Evolutionary conservation across 1,139 yeast species (phyloP).

Genomic region (Geotrichum fermentans): DNA sequence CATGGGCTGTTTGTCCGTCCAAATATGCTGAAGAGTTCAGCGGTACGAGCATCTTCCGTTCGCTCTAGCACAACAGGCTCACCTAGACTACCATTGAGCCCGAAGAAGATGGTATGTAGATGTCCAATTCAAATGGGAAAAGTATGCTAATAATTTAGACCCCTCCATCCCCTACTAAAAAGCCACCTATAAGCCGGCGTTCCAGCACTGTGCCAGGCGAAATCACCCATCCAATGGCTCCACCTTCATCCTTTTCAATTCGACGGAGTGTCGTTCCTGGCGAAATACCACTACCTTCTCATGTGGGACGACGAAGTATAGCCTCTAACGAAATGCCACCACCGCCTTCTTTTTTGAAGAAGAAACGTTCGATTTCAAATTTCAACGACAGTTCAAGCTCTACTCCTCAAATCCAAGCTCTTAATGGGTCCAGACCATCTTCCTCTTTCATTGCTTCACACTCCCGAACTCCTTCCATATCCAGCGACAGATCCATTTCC

Average conservation of each 20-base stretch:
- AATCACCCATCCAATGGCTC: background rate
- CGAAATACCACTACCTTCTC: no score
- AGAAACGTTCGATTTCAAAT: background rate
- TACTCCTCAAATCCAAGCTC: background rate
- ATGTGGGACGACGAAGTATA: background rate
- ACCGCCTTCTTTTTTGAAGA: background rate
- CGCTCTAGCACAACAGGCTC: background rate
- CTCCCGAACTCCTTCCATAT: background rate
- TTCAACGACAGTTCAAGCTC: background rate
- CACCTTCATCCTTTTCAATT: background rate
- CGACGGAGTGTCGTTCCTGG: slow-evolving; percentile 4
- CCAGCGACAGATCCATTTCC: slow-evolving; percentile 12
- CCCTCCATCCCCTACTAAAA: background rate
- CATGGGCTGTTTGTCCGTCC: slow-evolving; percentile 48
- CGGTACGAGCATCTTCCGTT: background rate
- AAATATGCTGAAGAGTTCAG: slow-evolving; percentile 6
- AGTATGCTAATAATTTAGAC: background rate
- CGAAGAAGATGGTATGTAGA: no score
- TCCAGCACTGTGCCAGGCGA: background rate
- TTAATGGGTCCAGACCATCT: background rate
- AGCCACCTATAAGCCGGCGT: slow-evolving; percentile 2
- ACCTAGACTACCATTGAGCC: background rate
- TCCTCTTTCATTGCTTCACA: background rate
- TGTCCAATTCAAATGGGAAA: slow-evolving; percentile 1
- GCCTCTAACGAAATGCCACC: background rate